Percentiles rank a stretch among this genome's conserved stretches.
phyloP scores from a whole-genome alignment of 2,329 filamentous ascomycete genomes.

The Cordyceps militaris region DNA sequence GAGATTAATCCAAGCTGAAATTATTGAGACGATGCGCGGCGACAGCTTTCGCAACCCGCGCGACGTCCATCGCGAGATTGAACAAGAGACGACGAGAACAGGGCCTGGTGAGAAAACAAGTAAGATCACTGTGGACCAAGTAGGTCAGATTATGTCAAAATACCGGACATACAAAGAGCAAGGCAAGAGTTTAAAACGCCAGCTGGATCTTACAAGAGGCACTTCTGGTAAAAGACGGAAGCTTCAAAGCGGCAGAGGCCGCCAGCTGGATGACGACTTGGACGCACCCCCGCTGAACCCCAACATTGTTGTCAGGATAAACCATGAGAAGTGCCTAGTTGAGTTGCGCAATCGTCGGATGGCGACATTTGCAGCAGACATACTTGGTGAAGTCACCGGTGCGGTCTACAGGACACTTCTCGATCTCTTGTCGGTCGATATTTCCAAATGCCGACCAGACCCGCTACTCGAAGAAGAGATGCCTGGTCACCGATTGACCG shows the following conservation, averaged over 20 bases:
- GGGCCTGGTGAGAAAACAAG: slow-evolving; percentile 35
- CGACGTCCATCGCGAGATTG: slow-evolving; percentile 55
- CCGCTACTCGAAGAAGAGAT: slow-evolving; percentile 31
- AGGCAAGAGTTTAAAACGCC: slow-evolving; percentile 43
- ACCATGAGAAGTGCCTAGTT: slow-evolving; percentile 78
- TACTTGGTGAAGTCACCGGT: slow-evolving; percentile 66
- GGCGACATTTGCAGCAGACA: slow-evolving; percentile 61
- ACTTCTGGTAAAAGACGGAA: slow-evolving; percentile 45
- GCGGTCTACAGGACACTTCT: slow-evolving; percentile 72
- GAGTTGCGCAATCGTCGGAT: slow-evolving; percentile 74
- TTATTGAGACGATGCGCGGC: slow-evolving; percentile 56
- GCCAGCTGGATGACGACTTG: slow-evolving; percentile 30
- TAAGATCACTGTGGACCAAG: slow-evolving; percentile 60
- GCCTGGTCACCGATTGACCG: slow-evolving; percentile 26
- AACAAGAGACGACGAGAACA: slow-evolving; percentile 52
- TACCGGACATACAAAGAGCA: slow-evolving; percentile 49
- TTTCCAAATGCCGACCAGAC: slow-evolving; percentile 59
- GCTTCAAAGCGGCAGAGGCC: slow-evolving; percentile 40
- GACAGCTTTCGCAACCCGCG: slow-evolving; percentile 53
- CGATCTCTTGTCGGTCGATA: slow-evolving; percentile 59
- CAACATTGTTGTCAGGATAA: slow-evolving; percentile 68
- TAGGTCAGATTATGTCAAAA: slow-evolving; percentile 46
- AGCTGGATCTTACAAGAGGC: slow-evolving; percentile 37
- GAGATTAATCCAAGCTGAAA: slow-evolving; percentile 55
- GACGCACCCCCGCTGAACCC: slow-evolving; percentile 46